Base-by-base conservation (phyloP, 2,329 filamentous ascomycete genomes). In the Claviceps sp. region DNA sequence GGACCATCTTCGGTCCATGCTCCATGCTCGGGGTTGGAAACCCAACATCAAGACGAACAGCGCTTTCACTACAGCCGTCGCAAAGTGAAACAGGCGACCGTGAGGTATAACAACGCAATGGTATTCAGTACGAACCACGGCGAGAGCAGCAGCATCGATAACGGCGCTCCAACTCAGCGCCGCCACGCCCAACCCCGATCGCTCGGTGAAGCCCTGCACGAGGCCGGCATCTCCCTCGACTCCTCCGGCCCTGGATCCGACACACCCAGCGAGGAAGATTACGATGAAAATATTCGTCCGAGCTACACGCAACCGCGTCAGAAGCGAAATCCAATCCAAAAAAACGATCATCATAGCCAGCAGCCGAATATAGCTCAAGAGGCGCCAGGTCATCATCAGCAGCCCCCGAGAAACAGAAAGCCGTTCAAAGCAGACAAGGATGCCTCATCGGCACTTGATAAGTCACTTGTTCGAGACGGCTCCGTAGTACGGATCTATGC, bases 201-300 rank as follows among this genome's bases (percentile, higher is more conserved):
- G 7, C 61, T 67, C 10, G 59, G 57, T 4, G 58, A 64, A 34
- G 64, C 62, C 42, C 55, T 66, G 37, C 58, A 54, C 14, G 56
- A 57, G 19, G 59, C 57, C 10, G 61, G 61, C n/a, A 57, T 57
- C 43, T 56, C 53, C 13, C 52, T 60, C 10, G 58, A 65, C 10
- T 51, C 48, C 10, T 22, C 51, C 2, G 48, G 50, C n/a, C 38
- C 57, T 54, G 56, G 60, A 37, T 71, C 69, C 2, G 71, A 72
- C 14, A 71, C 66, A 14, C 62, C 70, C 2, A 74, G 70, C 40
- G 72, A 72, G 51, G 72, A 74, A 55, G 72, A 74, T 51, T 73
- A 73, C 47, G 70, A 74, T 37, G 66, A 70, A 16, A 66, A 64
- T 40, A 47, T 66, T 6, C 60, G 64, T 7, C 61, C 64, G 17